A percentile compares a stretch with the other conserved stretches of the same genome.
phyloP scores from a whole-genome alignment of 2,329 filamentous ascomycete genomes.

The Lecanoromycetidae sp. region DNA sequence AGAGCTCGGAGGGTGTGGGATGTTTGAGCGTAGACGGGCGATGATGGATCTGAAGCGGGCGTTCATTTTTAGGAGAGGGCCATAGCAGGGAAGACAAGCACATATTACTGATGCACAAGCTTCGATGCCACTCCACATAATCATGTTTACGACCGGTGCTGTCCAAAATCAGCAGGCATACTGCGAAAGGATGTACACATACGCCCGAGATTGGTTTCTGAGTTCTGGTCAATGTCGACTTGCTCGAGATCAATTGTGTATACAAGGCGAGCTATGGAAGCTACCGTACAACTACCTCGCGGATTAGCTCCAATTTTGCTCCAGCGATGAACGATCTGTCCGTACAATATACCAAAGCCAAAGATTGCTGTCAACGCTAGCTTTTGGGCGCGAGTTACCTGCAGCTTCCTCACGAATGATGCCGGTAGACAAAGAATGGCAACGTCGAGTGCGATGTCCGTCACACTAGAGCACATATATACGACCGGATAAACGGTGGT shows the following conservation, averaged over 20 bases:
- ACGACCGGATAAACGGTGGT: constrained; percentile 7
- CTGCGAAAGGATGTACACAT: background rate
- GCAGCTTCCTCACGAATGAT: constrained; percentile 19
- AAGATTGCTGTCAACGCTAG: constrained; percentile 16
- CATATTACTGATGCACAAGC: constrained; percentile 21
- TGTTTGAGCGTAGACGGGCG: background rate
- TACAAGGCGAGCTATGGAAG: constrained; percentile 15
- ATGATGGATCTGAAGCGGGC: constrained; percentile 1
- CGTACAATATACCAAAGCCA: constrained; percentile 16
- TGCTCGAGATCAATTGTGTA: constrained; percentile 8
- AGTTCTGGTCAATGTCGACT: background rate
- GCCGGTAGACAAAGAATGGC: constrained; percentile 19
- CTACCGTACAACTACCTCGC: constrained; percentile 13
- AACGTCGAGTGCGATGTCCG: constrained; percentile 14
- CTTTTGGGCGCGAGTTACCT: constrained; percentile 17
- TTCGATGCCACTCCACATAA: constrained; percentile 23
- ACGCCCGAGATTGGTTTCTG: constrained; percentile 1
- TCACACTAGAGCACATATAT: constrained; percentile 5
- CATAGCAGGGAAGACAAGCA: constrained; percentile 20
- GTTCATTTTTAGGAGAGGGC: background rate
- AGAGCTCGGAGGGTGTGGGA: background rate
- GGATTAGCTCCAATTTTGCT: background rate
- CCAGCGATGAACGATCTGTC: background rate
- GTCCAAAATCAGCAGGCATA: background rate
- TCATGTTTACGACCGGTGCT: constrained; percentile 19